phyloP scores from a whole-genome alignment of 441 rosid species.

The Manihot esculenta region DNA sequence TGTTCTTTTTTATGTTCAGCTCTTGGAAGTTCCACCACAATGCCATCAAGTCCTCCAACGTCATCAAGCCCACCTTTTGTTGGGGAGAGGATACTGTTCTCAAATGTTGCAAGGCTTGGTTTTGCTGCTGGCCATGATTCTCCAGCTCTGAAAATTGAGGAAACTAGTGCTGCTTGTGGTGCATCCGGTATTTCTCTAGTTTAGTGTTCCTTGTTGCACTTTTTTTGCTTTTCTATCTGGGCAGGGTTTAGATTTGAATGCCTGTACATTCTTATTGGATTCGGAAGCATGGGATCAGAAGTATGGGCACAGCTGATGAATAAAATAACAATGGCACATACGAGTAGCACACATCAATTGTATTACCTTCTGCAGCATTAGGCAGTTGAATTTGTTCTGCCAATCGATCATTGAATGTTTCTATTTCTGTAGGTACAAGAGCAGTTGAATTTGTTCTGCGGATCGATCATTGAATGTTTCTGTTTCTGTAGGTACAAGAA shows the following conservation, averaged over 20 bases:
- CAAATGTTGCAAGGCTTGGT: constrained; percentile 84
- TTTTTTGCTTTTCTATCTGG: not conserved
- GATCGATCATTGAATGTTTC: not conserved
- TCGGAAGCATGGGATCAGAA: not conserved
- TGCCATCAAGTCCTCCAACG: constrained; percentile 55
- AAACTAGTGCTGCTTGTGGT: constrained; percentile 39
- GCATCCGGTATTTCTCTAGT: constrained; percentile 18
- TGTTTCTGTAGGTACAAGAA: constrained; percentile 46
- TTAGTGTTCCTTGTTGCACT: not conserved
- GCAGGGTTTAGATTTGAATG: constrained; percentile 1
- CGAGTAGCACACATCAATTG: not conserved
- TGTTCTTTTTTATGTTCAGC: constrained; percentile 37
- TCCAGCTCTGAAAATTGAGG: constrained; percentile 67
- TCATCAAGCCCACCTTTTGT: constrained; percentile 68
- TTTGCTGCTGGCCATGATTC: constrained; percentile 91
- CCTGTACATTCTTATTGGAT: not conserved
- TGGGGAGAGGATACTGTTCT: constrained; percentile 73
- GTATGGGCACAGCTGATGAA: not conserved
- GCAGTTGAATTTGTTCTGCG: not conserved
- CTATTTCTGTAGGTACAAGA: too few relatives aligned
- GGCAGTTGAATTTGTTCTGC: too few relatives aligned
- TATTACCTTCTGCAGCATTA: too few relatives aligned
- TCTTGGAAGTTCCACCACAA: constrained; percentile 52
- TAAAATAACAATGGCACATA: not conserved
- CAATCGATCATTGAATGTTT: too few relatives aligned